phyloP scores from a whole-genome alignment of 495 filamentous ascomycete species.

The Penicillium longicatenatum region DNA sequence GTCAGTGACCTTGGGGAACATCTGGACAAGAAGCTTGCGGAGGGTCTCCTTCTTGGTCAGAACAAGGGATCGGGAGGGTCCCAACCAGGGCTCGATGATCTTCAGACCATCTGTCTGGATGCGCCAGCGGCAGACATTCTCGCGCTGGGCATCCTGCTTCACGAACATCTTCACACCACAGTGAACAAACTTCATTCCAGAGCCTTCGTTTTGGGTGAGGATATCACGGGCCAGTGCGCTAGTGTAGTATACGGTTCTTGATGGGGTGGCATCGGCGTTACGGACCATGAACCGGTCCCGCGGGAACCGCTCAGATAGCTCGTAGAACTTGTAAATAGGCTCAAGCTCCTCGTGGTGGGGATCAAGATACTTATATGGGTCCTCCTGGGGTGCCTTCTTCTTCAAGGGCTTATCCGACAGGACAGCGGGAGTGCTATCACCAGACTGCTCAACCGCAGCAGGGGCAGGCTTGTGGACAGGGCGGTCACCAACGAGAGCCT shows the following conservation, averaged over 20 bases:
- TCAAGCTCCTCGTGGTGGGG: constrained; percentile 71
- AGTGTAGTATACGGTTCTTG: constrained; percentile 94
- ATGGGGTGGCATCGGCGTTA: constrained; percentile 78
- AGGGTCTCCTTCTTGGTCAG: constrained; percentile 77
- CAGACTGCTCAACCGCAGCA: constrained; percentile 39
- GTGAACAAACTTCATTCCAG: constrained; percentile 92
- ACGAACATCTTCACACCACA: constrained; percentile 98
- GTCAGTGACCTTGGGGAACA: constrained; percentile 82
- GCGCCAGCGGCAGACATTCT: constrained; percentile 84
- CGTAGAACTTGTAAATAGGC: constrained; percentile 78
- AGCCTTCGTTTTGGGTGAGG: constrained; percentile 77
- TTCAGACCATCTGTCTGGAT: constrained; percentile 92
- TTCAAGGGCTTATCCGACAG: constrained; percentile 28
- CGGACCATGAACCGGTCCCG: constrained; percentile 91
- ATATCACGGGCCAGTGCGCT: constrained; percentile 82
- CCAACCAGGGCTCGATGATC: constrained; percentile 86
- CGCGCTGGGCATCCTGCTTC: constrained; percentile 88
- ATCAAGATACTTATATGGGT: constrained; percentile 87
- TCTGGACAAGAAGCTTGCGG: constrained; percentile 78
- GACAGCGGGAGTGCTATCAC: constrained; percentile 33
- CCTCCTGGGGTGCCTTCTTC: constrained; percentile 63
- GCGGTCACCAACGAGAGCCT: constrained; percentile 50
- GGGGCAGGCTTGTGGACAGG: constrained; percentile 52
- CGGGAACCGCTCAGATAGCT: constrained; percentile 79
- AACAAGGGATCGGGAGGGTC: constrained; percentile 70